Conservation (phyloP, 2,329 filamentous ascomycete genomes). For the Ophiostoma quercus region DNA sequence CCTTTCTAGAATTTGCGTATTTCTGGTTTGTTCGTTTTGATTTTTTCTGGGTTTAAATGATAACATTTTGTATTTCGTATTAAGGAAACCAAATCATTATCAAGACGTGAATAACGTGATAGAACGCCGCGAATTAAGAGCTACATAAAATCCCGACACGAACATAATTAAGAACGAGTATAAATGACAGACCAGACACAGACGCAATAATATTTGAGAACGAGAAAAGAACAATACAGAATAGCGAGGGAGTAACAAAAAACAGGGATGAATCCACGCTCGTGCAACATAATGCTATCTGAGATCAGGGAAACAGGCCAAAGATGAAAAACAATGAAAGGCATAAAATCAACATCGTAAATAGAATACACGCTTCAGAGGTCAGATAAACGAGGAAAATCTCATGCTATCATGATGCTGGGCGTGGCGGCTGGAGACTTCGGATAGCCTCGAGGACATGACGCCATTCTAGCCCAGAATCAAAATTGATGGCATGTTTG, state of each 20-base stretch:
- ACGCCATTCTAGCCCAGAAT: slow-evolving; percentile 23
- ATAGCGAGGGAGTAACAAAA: neutral
- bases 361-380: neutral
- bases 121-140: neutral
- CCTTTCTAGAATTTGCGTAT: too few species aligned
- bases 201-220: neutral
- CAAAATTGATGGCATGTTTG: slow-evolving; percentile 27
- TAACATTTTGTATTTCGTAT: too few species aligned
- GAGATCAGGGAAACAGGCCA: neutral
- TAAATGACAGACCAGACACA: too few species aligned
- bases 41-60: too few species aligned
- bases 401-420: neutral
- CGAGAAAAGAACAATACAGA: neutral
- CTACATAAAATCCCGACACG: neutral
- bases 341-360: neutral
- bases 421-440: slow-evolving; percentile 10
- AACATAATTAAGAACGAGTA: too few species aligned
- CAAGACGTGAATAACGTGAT: too few species aligned
- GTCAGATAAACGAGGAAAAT: neutral
- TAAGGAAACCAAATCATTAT: too few species aligned
- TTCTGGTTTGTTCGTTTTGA: too few species aligned
- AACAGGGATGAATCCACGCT: too few species aligned
- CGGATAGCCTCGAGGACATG: slow-evolving; percentile 23
- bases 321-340: neutral
- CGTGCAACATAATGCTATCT: too few species aligned